Conservation (phyloP, 83 land plant genomes). For the Picea abies region DNA sequence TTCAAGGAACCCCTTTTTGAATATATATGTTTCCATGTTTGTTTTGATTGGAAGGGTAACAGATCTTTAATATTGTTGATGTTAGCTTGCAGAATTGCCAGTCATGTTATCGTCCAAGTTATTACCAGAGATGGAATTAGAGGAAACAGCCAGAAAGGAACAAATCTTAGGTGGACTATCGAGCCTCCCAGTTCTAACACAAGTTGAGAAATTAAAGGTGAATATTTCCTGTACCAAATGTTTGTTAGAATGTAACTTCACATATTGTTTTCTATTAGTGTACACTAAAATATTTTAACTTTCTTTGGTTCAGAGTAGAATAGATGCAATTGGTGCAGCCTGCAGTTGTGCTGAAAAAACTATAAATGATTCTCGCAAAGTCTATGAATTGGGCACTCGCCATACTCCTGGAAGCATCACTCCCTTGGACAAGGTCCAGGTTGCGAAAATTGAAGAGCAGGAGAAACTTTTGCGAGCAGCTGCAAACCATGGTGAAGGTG, state of each 20-base stretch:
- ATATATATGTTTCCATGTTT: background rate
- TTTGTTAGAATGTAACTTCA: background rate
- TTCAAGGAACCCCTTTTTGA: background rate
- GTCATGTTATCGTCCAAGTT: conserved; percentile 98
- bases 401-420: conserved; percentile 68
- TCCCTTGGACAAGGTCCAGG: conserved; percentile 80
- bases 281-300: background rate
- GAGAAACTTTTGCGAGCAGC: conserved; percentile 87
- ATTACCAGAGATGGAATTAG: conserved; percentile 92
- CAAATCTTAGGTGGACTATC: conserved; percentile 76
- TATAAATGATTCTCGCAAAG: conserved; percentile 77
- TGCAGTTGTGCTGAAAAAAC: conserved; percentile 91
- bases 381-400: conserved; percentile 78
- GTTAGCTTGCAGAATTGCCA: conserved; percentile 69
- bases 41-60: background rate
- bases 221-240: background rate
- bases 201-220: conserved; percentile 93
- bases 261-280: background rate
- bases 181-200: conserved; percentile 68
- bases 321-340: conserved; percentile 80
- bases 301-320: conserved; percentile 62
- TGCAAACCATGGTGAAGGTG: conserved; percentile 91
- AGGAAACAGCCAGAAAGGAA: conserved; percentile 74
- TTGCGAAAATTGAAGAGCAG: conserved; percentile 90
- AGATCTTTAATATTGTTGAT: background rate